Evolutionary conservation across 345 rosid genomes (phyloP), one percentile per base, ranked within the genome.

Genomic region (Isatis tinctoria): DNA sequence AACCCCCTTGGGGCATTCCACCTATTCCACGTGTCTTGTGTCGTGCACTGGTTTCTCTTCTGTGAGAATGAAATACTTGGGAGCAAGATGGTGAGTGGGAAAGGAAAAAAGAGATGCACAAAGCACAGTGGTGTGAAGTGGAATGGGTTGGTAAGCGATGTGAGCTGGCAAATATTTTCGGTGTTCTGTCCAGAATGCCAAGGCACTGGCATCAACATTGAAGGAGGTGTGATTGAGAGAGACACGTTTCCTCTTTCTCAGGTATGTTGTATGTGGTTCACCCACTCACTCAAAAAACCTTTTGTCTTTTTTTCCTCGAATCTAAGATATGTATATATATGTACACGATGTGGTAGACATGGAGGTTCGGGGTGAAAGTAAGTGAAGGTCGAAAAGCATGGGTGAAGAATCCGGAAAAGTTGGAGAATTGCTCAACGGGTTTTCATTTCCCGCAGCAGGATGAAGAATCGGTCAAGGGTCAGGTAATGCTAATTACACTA

Each of bases 171-270:
- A 63, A 83, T 89, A 73, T 78, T 76, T 59, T 89, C 88, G 8
- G 86, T 84, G 28, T 87, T 92, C 86, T 95, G 97, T 78, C 93
- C 99, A 63, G 92, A 90, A 82, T 95, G 97, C 78, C 99, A 90
- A 78, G 98, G 99, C 67, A 90, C 97, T 7, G 94, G 98, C 40
- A 64, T 82, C 26, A 51, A 79, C 22, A 56, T 88, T 45, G 86
- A 87, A 43, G 88, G 87, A 65, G 85, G 80, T 65, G 81, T 71
- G 43, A 81, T 84, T 61, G 97, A 95, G 89, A 79, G 73, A 62
- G 88, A 87, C 70, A 73, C 76, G 60, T 52, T 86, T 65, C 81
- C 89, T 8, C 94, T 90, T 70, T 85, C 97, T 39, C 94, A 92
- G 97, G 99, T 95, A 82, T 78, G 76, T 60, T 78, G 76, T 60